phyloP scores from a whole-genome alignment of 495 filamentous ascomycete genomes.

The Talaromyces nanjingensis region DNA sequence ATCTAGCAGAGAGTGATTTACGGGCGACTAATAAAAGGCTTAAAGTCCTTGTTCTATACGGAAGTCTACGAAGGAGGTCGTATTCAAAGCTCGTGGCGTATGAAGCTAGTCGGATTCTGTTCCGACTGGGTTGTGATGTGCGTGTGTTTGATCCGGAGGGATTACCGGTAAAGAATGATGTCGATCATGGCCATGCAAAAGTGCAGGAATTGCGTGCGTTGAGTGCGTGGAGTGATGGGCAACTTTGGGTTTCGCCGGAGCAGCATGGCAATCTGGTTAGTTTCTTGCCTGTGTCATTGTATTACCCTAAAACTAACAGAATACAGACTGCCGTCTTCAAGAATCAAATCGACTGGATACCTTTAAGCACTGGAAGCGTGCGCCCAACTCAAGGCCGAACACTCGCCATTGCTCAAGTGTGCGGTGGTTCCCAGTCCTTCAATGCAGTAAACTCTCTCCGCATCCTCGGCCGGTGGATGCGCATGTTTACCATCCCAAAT shows the following conservation, averaged over 20 bases:
- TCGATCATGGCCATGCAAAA: slow-evolving; percentile 49
- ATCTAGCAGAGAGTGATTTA: slow-evolving; percentile 45
- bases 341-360: slow-evolving; percentile 73
- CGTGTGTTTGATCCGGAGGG: slow-evolving; percentile 55
- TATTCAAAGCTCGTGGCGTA: slow-evolving; percentile 56
- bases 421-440: slow-evolving; percentile 63
- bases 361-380: slow-evolving; percentile 53
- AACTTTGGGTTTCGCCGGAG: slow-evolving; percentile 63
- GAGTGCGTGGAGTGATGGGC: slow-evolving; percentile 61
- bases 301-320: background rate
- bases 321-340: slow-evolving; percentile 62
- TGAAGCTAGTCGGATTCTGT: slow-evolving; percentile 56
- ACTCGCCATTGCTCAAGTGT: slow-evolving; percentile 57
- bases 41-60: slow-evolving; percentile 58
- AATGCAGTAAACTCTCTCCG: slow-evolving; percentile 68
- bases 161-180: slow-evolving; percentile 59
- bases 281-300: background rate
- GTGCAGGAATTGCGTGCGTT: slow-evolving; percentile 61
- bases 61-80: slow-evolving; percentile 52
- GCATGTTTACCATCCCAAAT: slow-evolving; percentile 69
- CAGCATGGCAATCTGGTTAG: slow-evolving; percentile 63
- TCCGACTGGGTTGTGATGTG: slow-evolving; percentile 61
- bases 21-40: slow-evolving; percentile 35
- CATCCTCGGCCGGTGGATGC: slow-evolving; percentile 69
- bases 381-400: slow-evolving; percentile 66